These are phyloP conservation scores for Argentina anserina DNA, from an alignment of 306 rosid species.

Conservation along the genomic window DNA sequence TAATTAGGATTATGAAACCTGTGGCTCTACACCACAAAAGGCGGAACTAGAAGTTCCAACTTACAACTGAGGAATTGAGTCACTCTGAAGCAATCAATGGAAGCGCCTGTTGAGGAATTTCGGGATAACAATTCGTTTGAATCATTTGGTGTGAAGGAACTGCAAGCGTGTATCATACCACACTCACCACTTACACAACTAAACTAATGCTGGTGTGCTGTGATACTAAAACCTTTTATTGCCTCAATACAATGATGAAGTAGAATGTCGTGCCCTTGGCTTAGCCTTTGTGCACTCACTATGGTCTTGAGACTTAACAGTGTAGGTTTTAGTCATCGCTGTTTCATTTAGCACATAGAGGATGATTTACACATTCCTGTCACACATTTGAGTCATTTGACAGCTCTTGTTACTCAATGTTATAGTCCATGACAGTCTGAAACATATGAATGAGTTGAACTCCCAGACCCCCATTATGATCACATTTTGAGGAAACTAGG, in stretches of 20 bases:
- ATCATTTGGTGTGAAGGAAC: slow-evolving; percentile 55
- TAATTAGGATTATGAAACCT: slow-evolving; percentile 82
- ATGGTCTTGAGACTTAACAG: slow-evolving; percentile 53
- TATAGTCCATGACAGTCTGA: no score
- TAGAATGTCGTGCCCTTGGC: slow-evolving; percentile 1
- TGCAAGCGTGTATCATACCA: slow-evolving; percentile 79
- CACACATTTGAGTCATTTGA: no score
- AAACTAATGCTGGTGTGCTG: slow-evolving; percentile 28
- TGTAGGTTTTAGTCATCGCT: no score
- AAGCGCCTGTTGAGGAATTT: slow-evolving; percentile 74
- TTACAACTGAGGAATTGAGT: slow-evolving; percentile 71
- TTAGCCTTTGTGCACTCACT: slow-evolving; percentile 16
- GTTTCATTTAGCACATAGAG: no score
- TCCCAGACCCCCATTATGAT: no score
- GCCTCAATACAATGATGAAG: slow-evolving; percentile 9
- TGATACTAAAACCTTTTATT: slow-evolving; percentile 6
- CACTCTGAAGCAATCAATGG: slow-evolving; percentile 83
- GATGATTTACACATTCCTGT: no score
- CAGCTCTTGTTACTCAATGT: no score
- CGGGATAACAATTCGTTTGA: slow-evolving; percentile 69
- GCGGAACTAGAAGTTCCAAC: slow-evolving; percentile 66
- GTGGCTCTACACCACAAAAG: slow-evolving; percentile 66
- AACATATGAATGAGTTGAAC: no score
- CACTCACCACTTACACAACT: slow-evolving; percentile 78
- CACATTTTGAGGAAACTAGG: no score